A percentile compares a stretch with the other conserved stretches of the same genome.
These are phyloP conservation scores for Elymus sibiricus DNA, from an alignment of 176 grass and related monocot genomes.

Conservation along the genomic window DNA sequence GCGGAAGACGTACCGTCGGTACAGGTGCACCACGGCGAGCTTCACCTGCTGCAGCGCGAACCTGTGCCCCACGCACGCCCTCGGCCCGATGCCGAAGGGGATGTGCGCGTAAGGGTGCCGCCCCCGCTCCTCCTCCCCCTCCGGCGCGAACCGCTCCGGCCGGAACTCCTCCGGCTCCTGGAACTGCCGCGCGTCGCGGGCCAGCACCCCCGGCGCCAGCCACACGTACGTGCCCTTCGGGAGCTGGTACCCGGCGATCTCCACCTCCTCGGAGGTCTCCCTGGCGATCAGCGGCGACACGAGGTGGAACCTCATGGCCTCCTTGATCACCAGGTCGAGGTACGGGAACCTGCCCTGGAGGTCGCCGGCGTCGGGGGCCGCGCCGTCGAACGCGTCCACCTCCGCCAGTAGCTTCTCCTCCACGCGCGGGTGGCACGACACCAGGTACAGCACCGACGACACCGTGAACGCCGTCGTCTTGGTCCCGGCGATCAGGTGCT, in stretches of 20 bases:
- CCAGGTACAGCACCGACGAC: constrained; percentile 75
- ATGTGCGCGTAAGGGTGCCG: constrained; percentile 61
- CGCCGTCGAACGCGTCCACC: constrained; percentile 53
- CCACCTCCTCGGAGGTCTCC: constrained; percentile 73
- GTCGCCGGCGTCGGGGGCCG: constrained; percentile 51
- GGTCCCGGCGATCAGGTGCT: constrained; percentile 98
- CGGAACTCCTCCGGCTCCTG: constrained; percentile 67
- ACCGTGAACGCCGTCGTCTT: constrained; percentile 95
- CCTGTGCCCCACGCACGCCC: constrained; percentile 72
- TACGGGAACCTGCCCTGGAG: constrained; percentile 70
- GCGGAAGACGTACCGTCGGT: constrained; percentile 29
- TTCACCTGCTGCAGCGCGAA: constrained; percentile 93
- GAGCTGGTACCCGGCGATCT: constrained; percentile 68
- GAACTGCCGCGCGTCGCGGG: constrained; percentile 79
- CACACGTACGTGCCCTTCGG: constrained; percentile 92
- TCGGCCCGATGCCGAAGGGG: constrained; percentile 7
- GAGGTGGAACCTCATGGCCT: constrained; percentile 80
- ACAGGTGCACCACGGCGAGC: constrained; percentile 67
- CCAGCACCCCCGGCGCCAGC: constrained; percentile 83
- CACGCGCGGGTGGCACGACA: constrained; percentile 63
- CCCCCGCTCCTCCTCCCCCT: constrained; percentile 50
- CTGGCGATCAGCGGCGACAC: constrained; percentile 88
- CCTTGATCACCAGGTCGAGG: constrained; percentile 94
- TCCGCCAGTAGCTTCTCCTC: constrained; percentile 78
- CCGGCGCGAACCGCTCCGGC: constrained; percentile 67